These are phyloP conservation scores for Nephromyces sp. DNA, from an alignment of 169 alveolate species.

Conservation along the genomic window DNA sequence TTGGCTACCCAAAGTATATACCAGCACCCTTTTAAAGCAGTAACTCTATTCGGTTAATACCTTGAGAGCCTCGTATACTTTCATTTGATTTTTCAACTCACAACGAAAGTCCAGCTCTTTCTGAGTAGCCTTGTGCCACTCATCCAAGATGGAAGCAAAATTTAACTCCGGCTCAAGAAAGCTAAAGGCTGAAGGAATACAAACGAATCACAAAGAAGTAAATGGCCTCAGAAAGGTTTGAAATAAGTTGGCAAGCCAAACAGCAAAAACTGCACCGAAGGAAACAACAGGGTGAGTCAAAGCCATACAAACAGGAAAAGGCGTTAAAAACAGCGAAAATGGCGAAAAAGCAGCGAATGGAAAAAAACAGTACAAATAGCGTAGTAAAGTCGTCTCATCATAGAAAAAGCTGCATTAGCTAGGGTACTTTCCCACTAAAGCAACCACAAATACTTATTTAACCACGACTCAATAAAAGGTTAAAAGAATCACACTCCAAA, in stretches of 20 bases:
- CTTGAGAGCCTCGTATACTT: conserved; percentile 53
- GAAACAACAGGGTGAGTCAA: not conserved
- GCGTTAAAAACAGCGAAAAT: no score
- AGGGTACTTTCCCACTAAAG: no score
- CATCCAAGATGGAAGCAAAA: conserved; percentile 56
- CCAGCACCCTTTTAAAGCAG: no score
- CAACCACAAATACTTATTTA: no score
- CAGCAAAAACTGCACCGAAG: not conserved
- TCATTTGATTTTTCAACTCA: conserved; percentile 59
- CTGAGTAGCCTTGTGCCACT: conserved; percentile 71
- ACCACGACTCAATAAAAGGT: no score
- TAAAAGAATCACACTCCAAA: no score
- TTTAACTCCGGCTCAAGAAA: conserved; percentile 49
- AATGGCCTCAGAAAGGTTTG: not conserved
- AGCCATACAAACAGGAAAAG: not conserved
- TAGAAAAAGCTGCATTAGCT: no score
- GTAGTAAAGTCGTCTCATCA: no score
- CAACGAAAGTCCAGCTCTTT: conserved; percentile 66
- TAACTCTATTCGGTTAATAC: no score
- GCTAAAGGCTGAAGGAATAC: conserved; percentile 51
- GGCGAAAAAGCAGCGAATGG: no score
- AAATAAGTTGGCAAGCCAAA: not conserved
- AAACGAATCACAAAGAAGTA: not conserved
- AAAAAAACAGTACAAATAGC: no score
- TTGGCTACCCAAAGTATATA: no score